Percentiles rank a stretch among this genome's conserved stretches.
Conservation (phyloP, 345 rosid species). For the Dipteronia sinensis region DNA sequence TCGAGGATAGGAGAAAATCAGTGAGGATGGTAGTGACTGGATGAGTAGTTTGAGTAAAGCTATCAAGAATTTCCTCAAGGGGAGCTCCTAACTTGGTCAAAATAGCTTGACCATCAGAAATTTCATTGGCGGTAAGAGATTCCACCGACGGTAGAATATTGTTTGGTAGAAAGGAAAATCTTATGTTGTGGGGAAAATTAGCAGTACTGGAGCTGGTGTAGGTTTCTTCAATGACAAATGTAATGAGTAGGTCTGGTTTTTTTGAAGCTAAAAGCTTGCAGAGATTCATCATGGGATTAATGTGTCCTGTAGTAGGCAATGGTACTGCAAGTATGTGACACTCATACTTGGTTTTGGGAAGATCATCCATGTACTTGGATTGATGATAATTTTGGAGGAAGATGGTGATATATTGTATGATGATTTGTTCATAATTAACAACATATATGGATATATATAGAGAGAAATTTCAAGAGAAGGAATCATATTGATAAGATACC, state of each 20-base stretch:
- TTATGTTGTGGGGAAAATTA: background rate
- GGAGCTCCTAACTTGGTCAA: constrained; percentile 13
- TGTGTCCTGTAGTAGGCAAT: constrained; percentile 16
- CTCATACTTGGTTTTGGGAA: background rate
- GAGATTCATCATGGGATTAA: no score
- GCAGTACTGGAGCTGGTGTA: background rate
- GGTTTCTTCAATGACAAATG: constrained; percentile 12
- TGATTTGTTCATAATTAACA: no score
- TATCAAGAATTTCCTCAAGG: constrained; percentile 10
- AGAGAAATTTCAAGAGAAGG: no score
- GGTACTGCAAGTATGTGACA: constrained; percentile 16
- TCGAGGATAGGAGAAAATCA: no score
- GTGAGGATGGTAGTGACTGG: no score
- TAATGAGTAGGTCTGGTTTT: background rate
- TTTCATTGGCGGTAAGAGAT: background rate
- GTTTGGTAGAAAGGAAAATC: constrained; percentile 3
- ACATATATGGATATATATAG: no score
- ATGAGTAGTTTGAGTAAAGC: background rate
- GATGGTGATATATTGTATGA: no score
- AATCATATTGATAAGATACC: no score
- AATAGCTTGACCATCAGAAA: background rate
- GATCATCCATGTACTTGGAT: no score
- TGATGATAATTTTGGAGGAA: no score
- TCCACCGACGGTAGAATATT: constrained; percentile 14
- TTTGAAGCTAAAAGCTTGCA: constrained; percentile 8